Percentiles rank a stretch among this genome's conserved stretches.
Conservation (phyloP, 176 grass and related monocot genomes). For the Rhipidocladum racemiflorum region DNA sequence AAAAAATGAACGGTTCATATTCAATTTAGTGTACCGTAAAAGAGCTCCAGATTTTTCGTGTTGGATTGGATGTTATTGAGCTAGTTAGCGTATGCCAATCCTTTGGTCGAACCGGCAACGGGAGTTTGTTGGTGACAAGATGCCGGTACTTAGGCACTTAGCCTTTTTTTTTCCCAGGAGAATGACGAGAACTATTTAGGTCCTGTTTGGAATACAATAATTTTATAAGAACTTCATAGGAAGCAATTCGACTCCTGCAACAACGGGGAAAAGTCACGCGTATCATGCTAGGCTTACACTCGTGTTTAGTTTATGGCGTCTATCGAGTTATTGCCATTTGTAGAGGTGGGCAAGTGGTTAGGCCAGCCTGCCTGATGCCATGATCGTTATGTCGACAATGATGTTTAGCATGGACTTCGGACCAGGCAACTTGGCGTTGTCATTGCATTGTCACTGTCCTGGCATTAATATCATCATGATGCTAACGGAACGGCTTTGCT, state of each 20-base stretch:
- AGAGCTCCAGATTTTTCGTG: neutral
- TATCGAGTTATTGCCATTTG: neutral
- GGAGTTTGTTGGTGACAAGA: slow-evolving; percentile 4
- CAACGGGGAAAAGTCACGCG: too few relatives aligned
- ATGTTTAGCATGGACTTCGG: neutral
- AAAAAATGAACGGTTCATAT: too few relatives aligned
- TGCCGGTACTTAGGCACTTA: neutral
- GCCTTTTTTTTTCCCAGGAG: neutral
- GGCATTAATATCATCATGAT: neutral
- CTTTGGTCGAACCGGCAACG: neutral
- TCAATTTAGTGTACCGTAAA: too few relatives aligned
- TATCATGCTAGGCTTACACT: neutral
- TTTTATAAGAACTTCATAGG: too few relatives aligned
- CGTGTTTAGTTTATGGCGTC: neutral
- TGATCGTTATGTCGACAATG: neutral
- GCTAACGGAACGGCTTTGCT: neutral
- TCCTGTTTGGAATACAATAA: neutral
- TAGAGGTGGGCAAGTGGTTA: neutral
- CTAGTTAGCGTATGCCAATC: neutral
- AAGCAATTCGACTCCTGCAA: too few relatives aligned
- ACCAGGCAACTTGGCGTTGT: neutral
- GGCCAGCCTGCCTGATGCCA: neutral
- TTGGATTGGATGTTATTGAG: neutral
- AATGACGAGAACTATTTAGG: neutral
- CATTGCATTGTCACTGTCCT: neutral